Base-by-base conservation (phyloP, 1,284 basidiomycete genomes). In the Rhodotorula sp. region DNA sequence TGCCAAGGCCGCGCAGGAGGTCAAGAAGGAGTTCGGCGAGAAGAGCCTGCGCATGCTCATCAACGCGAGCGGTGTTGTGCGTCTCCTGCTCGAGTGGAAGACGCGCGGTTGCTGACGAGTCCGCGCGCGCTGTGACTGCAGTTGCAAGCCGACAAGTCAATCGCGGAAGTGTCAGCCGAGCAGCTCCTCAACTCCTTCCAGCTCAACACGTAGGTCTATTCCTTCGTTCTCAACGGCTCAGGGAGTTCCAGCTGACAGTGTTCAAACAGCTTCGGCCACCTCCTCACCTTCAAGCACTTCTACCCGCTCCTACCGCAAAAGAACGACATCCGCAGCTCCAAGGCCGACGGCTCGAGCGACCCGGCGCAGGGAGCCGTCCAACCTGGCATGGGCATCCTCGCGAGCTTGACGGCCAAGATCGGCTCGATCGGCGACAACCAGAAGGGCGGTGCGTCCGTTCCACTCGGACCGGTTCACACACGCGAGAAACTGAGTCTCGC, bases 231-330 rank as follows among this genome's bases (percentile, higher is more conserved):
- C 3, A 34, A 34, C 34, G 34, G 34, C 34, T 34, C 34, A 34
- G 34, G 5, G 5, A 34, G 34, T 34, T 34, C 34, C 34, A 34
- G 34, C 34, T 34, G 2, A 34, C 34, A 34, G 34, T 34, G 34
- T 34, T 34, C 5, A 5, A 85, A 85, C 79, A 83, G 84, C 3
- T 81, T 85, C 53, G 83, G 81, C 4, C 85, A 84, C 61, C 80
- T 85, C 23, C 78, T 85, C 23, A 80, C 82, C 0, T 85, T 82
- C 79, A 85, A 85, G 76, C 84, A 85, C 74, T 84, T 85, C 54
- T 80, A 81, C 4, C 83, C 84, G 4, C 80, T 85, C n/a, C 78
- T 85, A 3, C 84, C 84, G 0, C 79, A 77, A 21, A 77, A 77
- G 41, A 79, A 78, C 53, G 78, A 80, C 46, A 74, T 81, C 27